Evolutionary conservation across 441 rosid genomes (phyloP).

Genomic region (Hura crepitans): DNA sequence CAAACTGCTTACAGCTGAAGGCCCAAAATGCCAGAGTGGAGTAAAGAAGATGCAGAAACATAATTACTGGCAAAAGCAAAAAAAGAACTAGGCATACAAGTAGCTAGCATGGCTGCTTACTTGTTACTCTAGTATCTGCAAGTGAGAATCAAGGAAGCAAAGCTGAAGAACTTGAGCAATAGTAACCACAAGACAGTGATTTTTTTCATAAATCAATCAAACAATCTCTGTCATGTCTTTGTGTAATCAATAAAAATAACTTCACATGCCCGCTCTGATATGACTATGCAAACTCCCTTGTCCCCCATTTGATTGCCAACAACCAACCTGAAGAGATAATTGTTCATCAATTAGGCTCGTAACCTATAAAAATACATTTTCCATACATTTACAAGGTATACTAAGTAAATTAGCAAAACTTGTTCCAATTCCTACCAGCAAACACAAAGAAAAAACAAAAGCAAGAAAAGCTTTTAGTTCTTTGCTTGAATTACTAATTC

Average conservation of each 20-base stretch:
- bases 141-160: no score
- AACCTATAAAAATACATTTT: background rate
- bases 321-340: background rate
- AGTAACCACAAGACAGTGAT: background rate
- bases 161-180: no score
- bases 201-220: background rate
- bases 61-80: background rate
- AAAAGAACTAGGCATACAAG: conserved; percentile 1
- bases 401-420: background rate
- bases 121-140: background rate
- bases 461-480: background rate
- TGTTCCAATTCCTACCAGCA: background rate
- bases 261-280: background rate
- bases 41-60: background rate
- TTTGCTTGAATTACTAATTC: background rate
- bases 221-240: background rate
- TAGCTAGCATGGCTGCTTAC: conserved; percentile 7
- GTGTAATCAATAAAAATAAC: background rate
- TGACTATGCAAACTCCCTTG: background rate
- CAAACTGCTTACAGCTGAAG: conserved; percentile 14
- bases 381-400: background rate
- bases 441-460: background rate
- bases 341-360: background rate
- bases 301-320: background rate
- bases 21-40: background rate